Base-by-base conservation (phyloP, 2,329 filamentous ascomycete genomes). In the Trichophyton rubrum region DNA sequence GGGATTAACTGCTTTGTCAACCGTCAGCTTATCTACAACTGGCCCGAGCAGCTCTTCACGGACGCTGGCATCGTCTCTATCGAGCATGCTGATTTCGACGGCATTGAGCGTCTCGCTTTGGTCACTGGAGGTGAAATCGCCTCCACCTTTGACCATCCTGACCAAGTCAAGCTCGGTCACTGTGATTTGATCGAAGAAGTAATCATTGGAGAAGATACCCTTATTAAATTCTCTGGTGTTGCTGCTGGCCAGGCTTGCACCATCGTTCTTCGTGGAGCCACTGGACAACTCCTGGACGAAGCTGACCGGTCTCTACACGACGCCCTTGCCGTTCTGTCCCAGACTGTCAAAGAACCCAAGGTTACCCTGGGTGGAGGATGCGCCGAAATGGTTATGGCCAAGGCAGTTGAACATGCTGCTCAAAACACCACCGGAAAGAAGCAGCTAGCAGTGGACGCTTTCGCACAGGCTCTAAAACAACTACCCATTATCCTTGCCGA, bases 1-100 rank as follows among this genome's bases (percentile, higher is more conserved):
- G 93, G 93, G 62, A 96, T 99, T 79, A 99, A 99, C 83, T 97
- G 93, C 81, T 99, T 99, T 76, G 96, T 99, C 76, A 99, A 99
- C 83, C 83, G 93, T 68, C 93, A 99, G 75, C 85, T 99, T 65
- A 99, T 99, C 78, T 99, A 99, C 82, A 99, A 99, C 82, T 99
- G 93, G 93, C 93, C 93, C 4, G 93, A 99, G 77, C 93, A 99
- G 78, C 86, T 99, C 55, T 99, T 99, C 72, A 90, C 92, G 40
- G 93, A 99, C 74, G 92, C 91, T 6, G 93, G 93, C 64, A 97
- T 99, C 76, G 89, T 95, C 81, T 96, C 90, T 30, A 99, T 99
- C 68, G 93, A 99, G 79, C 93, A 99, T 74, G 93, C 93, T 66
- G 93, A 99, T 77, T 99, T 99, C 71, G 93, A 99, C 72, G 93